Base-by-base conservation (phyloP, 129 eudicot genomes). In the Erigeron canadensis region DNA sequence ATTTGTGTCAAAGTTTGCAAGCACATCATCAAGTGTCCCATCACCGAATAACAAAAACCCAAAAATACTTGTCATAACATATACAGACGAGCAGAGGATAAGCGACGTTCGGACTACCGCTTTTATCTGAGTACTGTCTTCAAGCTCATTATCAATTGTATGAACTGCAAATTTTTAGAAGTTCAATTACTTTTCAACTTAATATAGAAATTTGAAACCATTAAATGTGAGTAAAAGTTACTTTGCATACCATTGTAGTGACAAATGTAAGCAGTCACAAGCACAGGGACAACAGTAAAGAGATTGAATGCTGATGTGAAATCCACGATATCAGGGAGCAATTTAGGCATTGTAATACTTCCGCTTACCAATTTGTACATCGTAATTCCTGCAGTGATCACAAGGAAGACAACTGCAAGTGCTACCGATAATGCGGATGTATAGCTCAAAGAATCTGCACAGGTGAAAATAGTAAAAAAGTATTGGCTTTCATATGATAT, bases 381-480 rank as follows among this genome's bases (percentile, higher is more conserved):
- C 11, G 99, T 87, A 61, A 94, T 90, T 69, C 96, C 99, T 21
- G 95, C 85, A 38, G 88, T 86, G 67, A 94, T 78, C 63, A 94
- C 88, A 54, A 94, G 88, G 73, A 94, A 94, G 18, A 89, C 91
- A 62, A 89, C 87, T 10, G 99, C 97, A 74, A 94, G 83, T 8
- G 87, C 99, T 66, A 94, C 97, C 21, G 97, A 88, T 82, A 90
- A 67, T 8, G 99, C 99, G 23, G 99, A 94, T 48, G 99, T 94
- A 81, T 85, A 88, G 75, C 86, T 86, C 81, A 94, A 76, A 9
- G 99, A 89, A 84, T 90, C 99, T 94, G 99, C 89, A 89, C 65
- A 13, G 4, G 54, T 9, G n/a, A 12, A 50, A 15, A 18, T 50
- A 12, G 56, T 5, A 50, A 50, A 18, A 50, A 15, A 50, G 56